Percentiles rank a stretch among this genome's conserved stretches.
Conservation (phyloP, 2,329 filamentous ascomycete genomes). For the Ophiostoma fasciatum region DNA sequence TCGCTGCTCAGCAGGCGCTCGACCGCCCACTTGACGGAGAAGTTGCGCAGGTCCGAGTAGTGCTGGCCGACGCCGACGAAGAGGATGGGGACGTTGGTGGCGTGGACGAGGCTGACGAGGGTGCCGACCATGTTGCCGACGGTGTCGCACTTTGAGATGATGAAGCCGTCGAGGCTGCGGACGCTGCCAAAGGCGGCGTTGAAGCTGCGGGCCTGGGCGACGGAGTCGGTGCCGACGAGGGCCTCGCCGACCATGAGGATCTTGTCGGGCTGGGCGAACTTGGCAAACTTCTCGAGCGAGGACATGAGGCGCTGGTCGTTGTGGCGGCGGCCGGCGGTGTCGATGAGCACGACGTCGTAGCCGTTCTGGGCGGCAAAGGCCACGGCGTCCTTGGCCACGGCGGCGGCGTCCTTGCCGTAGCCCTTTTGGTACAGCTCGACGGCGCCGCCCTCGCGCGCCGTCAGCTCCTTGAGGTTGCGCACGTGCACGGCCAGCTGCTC, state of each 20-base stretch:
- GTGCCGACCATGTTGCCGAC: constrained; percentile 98
- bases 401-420: constrained; percentile 93
- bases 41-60: constrained; percentile 52
- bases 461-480: constrained; percentile 80
- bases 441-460: constrained; percentile 59
- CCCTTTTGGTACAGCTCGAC: constrained; percentile 94
- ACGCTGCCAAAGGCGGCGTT: constrained; percentile 78
- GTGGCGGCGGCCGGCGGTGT: constrained; percentile 86
- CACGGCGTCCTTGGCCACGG: constrained; percentile 92
- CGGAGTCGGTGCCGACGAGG: constrained; percentile 86
- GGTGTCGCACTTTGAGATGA: constrained; percentile 96
- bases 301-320: constrained; percentile 96
- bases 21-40: constrained; percentile 56
- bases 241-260: constrained; percentile 91
- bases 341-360: constrained; percentile 91
- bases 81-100: constrained; percentile 87
- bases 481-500: constrained; percentile 95
- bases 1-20: constrained; percentile 45
- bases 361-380: constrained; percentile 55
- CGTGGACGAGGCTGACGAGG: constrained; percentile 91
- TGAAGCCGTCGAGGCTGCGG: constrained; percentile 81
- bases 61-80: constrained; percentile 69
- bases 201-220: constrained; percentile 93
- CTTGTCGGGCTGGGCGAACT: constrained; percentile 91
- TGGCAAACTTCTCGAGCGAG: constrained; percentile 90